Percentiles rank a stretch among this genome's conserved stretches.
These are phyloP conservation scores for Danielia oregonensis DNA, from an alignment of 805 yeast species.

Conservation along the genomic window DNA sequence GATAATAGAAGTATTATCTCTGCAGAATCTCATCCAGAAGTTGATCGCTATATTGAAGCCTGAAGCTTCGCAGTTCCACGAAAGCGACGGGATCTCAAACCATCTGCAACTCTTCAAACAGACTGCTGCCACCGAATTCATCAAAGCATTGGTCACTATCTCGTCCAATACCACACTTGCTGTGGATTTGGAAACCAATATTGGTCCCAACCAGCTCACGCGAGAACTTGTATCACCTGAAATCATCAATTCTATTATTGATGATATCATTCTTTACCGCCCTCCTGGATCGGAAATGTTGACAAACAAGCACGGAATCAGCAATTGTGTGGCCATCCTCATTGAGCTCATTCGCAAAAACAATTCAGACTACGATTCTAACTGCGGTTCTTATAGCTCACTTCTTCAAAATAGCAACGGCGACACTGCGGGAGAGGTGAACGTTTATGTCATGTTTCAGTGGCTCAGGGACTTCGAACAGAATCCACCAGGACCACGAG, in stretches of 20 bases:
- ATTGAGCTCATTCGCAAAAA: conserved; percentile 94
- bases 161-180: conserved; percentile 75
- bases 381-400: conserved; percentile 79
- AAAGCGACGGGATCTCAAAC: conserved; percentile 19
- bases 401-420: conserved; percentile 29
- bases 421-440: conserved; percentile 35
- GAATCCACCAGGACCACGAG: conserved; percentile 90
- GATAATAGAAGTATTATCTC: conserved; percentile 68
- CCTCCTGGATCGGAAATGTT: too few species aligned
- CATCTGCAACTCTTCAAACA: conserved; percentile 52
- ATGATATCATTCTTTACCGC: conserved; percentile 59
- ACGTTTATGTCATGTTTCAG: conserved; percentile 38
- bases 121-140: conserved; percentile 91
- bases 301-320: conserved; percentile 80
- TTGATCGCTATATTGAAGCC: conserved; percentile 71
- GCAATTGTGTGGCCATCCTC: conserved; percentile 91
- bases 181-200: conserved; percentile 82
- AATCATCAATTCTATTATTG: conserved; percentile 62
- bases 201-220: conserved; percentile 94
- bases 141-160: conserved; percentile 89
- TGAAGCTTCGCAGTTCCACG: conserved; percentile 50
- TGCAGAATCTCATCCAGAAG: conserved; percentile 69
- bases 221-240: conserved; percentile 81
- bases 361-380: conserved; percentile 90
- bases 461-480: conserved; percentile 57